Conservation (phyloP, 176 grass and related monocot species). For the Cenchrus purpureus region DNA sequence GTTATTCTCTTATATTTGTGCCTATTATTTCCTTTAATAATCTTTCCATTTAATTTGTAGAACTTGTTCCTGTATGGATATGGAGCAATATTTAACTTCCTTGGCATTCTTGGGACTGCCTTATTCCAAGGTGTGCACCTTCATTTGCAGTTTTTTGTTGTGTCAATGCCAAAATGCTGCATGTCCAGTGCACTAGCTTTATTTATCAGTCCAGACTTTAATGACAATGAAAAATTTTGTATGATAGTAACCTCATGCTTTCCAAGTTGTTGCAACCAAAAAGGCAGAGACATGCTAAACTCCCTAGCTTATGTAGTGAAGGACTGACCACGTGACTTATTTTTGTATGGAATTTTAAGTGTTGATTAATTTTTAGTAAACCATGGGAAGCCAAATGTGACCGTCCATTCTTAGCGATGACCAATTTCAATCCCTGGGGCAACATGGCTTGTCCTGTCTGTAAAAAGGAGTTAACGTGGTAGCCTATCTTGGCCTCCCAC, state of each 20-base stretch:
- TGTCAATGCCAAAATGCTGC: not conserved
- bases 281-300: not conserved
- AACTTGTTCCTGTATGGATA: no score
- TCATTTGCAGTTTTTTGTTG: conserved; percentile 31
- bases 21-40: not conserved
- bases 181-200: not conserved
- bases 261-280: not conserved
- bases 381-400: not conserved
- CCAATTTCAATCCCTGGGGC: not conserved
- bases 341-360: conserved; percentile 24
- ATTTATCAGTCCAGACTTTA: not conserved
- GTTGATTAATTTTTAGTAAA: not conserved
- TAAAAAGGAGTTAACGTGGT: no score
- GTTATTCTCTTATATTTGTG: conserved; percentile 5
- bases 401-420: conserved; percentile 1
- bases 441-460: not conserved
- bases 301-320: conserved; percentile 8
- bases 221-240: not conserved
- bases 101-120: no score
- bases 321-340: not conserved
- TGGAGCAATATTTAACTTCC: no score
- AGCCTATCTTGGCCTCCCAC: no score
- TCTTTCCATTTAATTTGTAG: not conserved
- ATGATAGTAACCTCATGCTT: conserved; percentile 24
- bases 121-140: not conserved